Base-by-base conservation (phyloP, 2,329 filamentous ascomycete species). In the Venturia pyrina region DNA sequence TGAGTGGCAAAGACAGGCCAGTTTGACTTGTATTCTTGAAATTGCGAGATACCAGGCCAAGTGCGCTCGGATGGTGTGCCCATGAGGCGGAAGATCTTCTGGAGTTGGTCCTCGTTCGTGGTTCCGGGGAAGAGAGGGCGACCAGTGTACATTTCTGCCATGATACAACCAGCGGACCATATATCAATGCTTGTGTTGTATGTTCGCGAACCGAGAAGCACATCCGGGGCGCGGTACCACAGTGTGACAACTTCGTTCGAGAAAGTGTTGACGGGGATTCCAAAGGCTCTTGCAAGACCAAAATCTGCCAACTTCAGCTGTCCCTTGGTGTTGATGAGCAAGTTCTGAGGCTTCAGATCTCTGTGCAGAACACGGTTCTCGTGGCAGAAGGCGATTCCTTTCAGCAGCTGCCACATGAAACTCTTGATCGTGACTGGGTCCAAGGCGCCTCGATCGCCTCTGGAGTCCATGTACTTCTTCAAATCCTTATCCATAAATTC, bases 131-230 rank as follows among this genome's bases (percentile, higher is more conserved):
- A 99, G 7, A 99, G 84, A 0, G 95, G 95, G 21, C 95, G 86
- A 4, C 95, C 95, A 0, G 93, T 97, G 77, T 96, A 98, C 92
- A 99, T 97, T 79, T 99, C 95, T 11, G 95, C 95, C 95, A 99
- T 98, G 81, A 99, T 99, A 77, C 95, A 99, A 66, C 95, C 95
- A 7, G 95, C 95, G 7, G 91, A 96, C 95, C 95, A 99, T 75
- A 99, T 98, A 74, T 99, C 95, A 76, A 99, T 98, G 78, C 91
- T 96, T n/a, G 95, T 99, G 79, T 96, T 99, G 81, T 99, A 99
- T 28, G 95, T 98, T 70, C 95, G 83, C 72, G 90, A 95, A 64
- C 95, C 95, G 59, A 99, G 85, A 63, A 99, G 84, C 60, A 99
- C 95, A 72, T 99, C 95, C 0, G 95, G 95, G 0, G 95, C 95